Conservation (phyloP, 179 eudicot species). For the Amaranthus tricolor region DNA sequence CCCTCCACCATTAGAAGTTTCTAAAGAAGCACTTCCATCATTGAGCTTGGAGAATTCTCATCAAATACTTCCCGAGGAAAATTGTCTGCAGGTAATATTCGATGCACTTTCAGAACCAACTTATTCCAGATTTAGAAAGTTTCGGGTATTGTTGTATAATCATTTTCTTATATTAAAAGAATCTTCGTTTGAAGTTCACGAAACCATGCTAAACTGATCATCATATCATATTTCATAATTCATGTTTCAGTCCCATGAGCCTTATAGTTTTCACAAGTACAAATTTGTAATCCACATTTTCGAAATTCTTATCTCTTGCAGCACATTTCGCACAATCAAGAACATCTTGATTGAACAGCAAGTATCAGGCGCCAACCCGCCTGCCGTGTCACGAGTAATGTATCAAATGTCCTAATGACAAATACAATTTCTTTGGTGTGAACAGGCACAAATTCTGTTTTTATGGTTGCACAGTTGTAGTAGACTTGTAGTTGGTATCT, state of each 20-base stretch:
- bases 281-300: background rate
- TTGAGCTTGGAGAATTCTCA: constrained; percentile 10
- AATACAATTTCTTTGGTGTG: no score
- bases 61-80: constrained; percentile 16
- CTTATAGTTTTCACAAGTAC: background rate
- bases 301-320: constrained; percentile 14
- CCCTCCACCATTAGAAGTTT: background rate
- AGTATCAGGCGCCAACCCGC: background rate
- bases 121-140: background rate
- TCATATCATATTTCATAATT: background rate
- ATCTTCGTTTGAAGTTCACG: background rate
- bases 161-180: background rate
- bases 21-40: constrained; percentile 14
- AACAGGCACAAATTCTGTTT: background rate
- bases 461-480: background rate
- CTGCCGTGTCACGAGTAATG: background rate
- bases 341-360: constrained; percentile 23
- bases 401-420: background rate
- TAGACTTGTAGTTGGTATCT: background rate
- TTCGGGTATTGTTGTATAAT: background rate
- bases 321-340: constrained; percentile 21
- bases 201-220: background rate
- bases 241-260: background rate
- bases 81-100: constrained; percentile 18
- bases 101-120: background rate